Evolutionary conservation across 495 filamentous ascomycete genomes (phyloP), one percentile per base, ranked within the genome.

Genomic region (Daldinia vernicosa): DNA sequence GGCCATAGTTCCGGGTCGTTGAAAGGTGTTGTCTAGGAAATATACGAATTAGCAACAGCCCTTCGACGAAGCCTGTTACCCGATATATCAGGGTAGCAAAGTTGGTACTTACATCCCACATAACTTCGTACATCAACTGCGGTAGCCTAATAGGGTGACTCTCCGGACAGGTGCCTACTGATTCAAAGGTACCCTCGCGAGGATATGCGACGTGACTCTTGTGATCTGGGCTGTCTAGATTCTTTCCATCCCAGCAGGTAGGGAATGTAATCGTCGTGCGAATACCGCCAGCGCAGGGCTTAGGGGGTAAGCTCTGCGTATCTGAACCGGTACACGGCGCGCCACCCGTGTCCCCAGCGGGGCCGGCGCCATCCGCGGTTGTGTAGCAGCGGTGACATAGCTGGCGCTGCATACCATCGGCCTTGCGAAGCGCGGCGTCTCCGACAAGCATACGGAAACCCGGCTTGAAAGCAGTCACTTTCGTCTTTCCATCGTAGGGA

Each of bases 231-330:
- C 87, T 84, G 63, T 91, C 89, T 12, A 84, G 68, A 63, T 90
- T 84, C 73, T 89, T 83, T 19, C 90, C 90, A 66, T 92, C 89
- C 90, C 90, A 92, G 81, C 75, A 76, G 19, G 75, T 79, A 14
- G 80, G 80, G 71, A 82, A 82, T 4, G 78, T 80, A 54, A 82
- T 80, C 37, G 74, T 77, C 22, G 80, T 75, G 2, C 79, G 76
- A 50, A 82, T 81, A 22, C 80, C 80, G 12, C 75, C 76, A n/a
- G 35, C 40, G 12, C 76, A 77, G n/a, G 68, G 59, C 22, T 47
- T 35, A 11, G 51, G 35, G 5, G 75, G 75, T 12, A 77, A 51
- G 56, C 60, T 75, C 55, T 74, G 57, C 5, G 73, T 75, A 19
- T 77, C 72, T 17, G 30, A 35, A 3, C 76, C 76, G 3, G 71